These are phyloP conservation scores for Lichenothelia convexa DNA, from an alignment of 495 filamentous ascomycete species.

Conservation along the genomic window DNA sequence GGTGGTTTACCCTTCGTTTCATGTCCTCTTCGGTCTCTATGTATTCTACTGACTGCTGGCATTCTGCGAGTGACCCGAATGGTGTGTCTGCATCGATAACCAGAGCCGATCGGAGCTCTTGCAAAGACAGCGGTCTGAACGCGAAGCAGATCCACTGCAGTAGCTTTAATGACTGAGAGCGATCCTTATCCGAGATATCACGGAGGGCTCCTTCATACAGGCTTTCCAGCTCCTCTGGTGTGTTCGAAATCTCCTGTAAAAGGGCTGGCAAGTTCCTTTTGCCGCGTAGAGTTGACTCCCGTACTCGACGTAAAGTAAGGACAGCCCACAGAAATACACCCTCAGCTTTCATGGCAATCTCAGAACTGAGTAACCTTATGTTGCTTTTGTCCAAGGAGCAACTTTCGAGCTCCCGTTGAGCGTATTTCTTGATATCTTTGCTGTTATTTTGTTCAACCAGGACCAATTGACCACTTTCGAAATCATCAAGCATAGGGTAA, in stretches of 20 bases:
- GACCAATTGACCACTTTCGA: constrained; percentile 13
- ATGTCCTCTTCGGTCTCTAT: constrained; percentile 8
- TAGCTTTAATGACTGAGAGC: constrained; percentile 9
- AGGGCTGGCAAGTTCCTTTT: constrained; percentile 3
- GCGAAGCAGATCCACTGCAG: constrained; percentile 23
- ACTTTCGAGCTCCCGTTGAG: constrained; percentile 5
- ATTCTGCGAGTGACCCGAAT: constrained; percentile 8
- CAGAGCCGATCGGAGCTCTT: constrained; percentile 20
- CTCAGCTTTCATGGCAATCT: constrained; percentile 14
- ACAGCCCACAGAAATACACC: constrained; percentile 22
- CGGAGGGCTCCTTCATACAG: constrained; percentile 18
- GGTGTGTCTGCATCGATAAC: constrained; percentile 11
- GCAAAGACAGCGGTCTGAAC: constrained; percentile 11
- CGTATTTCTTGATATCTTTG: constrained; percentile 17
- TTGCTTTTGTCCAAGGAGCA: background rate
- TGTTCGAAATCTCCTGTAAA: constrained; percentile 4
- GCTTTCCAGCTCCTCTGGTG: constrained; percentile 11
- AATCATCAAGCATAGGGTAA: constrained; percentile 16
- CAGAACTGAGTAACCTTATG: background rate
- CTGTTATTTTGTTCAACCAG: constrained; percentile 16
- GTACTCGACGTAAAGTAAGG: constrained; percentile 14
- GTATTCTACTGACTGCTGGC: background rate
- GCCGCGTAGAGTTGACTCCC: constrained; percentile 10
- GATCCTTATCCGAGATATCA: constrained; percentile 5
- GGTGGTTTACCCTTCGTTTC: constrained; percentile 14